phyloP scores from a whole-genome alignment of 2,329 filamentous ascomycete species.

The Aspergillus aculeatus region DNA sequence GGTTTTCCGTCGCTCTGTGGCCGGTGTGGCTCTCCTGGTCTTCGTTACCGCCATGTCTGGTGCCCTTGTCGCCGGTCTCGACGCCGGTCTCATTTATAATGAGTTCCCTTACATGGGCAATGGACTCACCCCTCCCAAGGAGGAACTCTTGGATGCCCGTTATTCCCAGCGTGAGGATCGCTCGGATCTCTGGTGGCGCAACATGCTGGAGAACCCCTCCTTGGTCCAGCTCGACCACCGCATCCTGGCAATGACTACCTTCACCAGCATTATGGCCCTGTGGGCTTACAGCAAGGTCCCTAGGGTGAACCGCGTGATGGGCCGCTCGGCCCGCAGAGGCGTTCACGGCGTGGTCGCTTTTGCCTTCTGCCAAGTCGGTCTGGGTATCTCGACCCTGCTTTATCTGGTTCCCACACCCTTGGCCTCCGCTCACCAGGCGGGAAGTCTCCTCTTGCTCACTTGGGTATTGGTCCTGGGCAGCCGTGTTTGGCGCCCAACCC shows the following conservation, averaged over 20 bases:
- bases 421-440: constrained; percentile 89
- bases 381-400: constrained; percentile 87
- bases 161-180: constrained; percentile 77
- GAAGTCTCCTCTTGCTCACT: constrained; percentile 78
- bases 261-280: constrained; percentile 73
- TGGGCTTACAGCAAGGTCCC: constrained; percentile 68
- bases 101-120: constrained; percentile 95
- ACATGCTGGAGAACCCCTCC: constrained; percentile 95
- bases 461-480: constrained; percentile 77
- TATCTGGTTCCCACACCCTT: constrained; percentile 90
- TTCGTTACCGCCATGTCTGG: constrained; percentile 93
- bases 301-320: constrained; percentile 60
- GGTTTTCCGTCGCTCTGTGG: constrained; percentile 70
- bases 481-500: constrained; percentile 70
- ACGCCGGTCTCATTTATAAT: constrained; percentile 97
- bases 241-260: constrained; percentile 85
- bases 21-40: constrained; percentile 69
- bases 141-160: constrained; percentile 80
- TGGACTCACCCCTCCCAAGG: constrained; percentile 74
- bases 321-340: constrained; percentile 62
- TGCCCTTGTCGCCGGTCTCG: constrained; percentile 87
- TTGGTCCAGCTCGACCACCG: constrained; percentile 95
- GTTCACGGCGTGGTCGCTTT: constrained; percentile 79
- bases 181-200: constrained; percentile 91
- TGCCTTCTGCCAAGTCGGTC: constrained; percentile 73